Base-by-base conservation (phyloP, 768 basidiomycete genomes). In the Hygrophorus russula region DNA sequence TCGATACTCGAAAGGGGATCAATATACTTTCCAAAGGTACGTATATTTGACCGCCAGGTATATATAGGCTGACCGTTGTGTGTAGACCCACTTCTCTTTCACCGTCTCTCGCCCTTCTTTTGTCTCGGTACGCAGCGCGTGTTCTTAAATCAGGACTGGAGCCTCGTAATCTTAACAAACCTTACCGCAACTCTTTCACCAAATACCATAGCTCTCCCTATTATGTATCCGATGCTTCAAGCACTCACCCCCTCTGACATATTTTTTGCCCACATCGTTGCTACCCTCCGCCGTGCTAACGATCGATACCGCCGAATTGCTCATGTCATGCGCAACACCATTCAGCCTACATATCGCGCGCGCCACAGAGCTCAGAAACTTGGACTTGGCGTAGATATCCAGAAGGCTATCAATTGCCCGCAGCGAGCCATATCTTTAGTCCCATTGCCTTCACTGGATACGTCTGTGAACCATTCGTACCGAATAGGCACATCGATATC, bases 371-470 rank as follows among this genome's bases (percentile, higher is more conserved):
- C 78, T 3, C 50, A 46, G 10, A 46, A 46, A 11, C 64, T 70
- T n/a, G 63, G 67, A 20, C 70, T 79, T 28, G 50, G 46, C 5
- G 58, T 80, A 38, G 62, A 72, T 56, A 64, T 69, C 18, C 49
- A 53, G 12, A 59, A 54, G 18, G 74, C 76, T 1, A 55, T 60
- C 31, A 53, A 53, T 13, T 70, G 69, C 42, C 64, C 69, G 4
- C 59, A 57, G 10, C 53, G 47, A 28, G 49, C 57, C 6, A 60
- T 78, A 44, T 70, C 73, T 44, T 49, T 53, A 2, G 27, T 60
- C 28, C 71, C 70, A 45, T 54, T 66, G 8, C 62, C 64, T 11
- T 53, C 68, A 27, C 48, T 64, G 17, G 67, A 67, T 39, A 46
- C 51, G n/a, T 42, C 53, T 20, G 45, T 46, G 24, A 51, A 44